Percentiles rank a stretch among this genome's conserved stretches.
Conservation (phyloP, 2,329 filamentous ascomycete species). For the Phialemoniopsis sp. region DNA sequence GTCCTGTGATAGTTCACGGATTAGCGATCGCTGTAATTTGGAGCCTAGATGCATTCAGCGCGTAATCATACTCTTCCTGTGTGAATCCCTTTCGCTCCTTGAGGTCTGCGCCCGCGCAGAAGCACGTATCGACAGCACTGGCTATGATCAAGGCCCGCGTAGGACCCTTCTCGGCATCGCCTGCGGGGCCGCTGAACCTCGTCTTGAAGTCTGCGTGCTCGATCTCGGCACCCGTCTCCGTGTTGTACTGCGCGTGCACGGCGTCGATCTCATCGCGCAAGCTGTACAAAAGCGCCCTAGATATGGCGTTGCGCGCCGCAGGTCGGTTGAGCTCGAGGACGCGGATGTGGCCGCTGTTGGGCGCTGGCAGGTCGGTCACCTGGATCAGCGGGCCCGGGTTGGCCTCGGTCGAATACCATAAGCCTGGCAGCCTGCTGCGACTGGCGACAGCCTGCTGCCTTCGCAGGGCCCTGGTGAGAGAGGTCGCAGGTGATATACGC, state of each 20-base stretch:
- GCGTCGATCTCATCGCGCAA: conserved; percentile 69
- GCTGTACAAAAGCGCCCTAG: conserved; percentile 66
- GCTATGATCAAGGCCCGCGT: conserved; percentile 82
- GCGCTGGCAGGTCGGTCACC: conserved; percentile 70
- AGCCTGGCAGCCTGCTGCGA: not conserved
- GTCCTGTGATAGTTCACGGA: conserved; percentile 50
- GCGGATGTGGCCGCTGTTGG: conserved; percentile 78
- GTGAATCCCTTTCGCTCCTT: conserved; percentile 81
- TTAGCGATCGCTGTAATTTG: too few relatives aligned
- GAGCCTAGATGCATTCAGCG: not conserved
- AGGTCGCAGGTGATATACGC: not conserved
- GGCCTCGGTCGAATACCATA: conserved; percentile 19
- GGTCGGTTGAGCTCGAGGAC: conserved; percentile 86
- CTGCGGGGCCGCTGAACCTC: conserved; percentile 40
- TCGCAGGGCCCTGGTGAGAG: not conserved
- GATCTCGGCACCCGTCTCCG: conserved; percentile 46
- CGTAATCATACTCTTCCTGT: conserved; percentile 63
- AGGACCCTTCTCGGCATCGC: conserved; percentile 41
- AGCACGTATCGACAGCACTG: conserved; percentile 79
- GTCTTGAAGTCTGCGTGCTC: conserved; percentile 24
- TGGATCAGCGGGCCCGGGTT: conserved; percentile 54
- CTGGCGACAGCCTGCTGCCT: not conserved
- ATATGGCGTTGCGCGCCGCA: conserved; percentile 85
- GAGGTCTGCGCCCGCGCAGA: conserved; percentile 92
- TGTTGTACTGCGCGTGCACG: conserved; percentile 60